Percentiles rank a stretch among this genome's conserved stretches.
phyloP scores from a whole-genome alignment of 768 basidiomycete species.

The Erythrobasidium yunnanense region DNA sequence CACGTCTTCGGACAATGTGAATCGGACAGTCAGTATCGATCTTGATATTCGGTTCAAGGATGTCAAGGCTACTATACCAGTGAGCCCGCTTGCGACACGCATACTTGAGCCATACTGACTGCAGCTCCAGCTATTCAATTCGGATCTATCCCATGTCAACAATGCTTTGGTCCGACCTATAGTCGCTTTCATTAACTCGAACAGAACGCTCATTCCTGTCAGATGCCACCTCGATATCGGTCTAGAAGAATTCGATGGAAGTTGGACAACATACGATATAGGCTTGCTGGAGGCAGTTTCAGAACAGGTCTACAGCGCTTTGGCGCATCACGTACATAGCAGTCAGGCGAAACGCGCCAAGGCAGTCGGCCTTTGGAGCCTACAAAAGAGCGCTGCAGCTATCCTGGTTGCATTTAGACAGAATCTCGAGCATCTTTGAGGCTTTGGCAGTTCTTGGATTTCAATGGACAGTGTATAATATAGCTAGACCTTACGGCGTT shows the following conservation, averaged over 20 bases:
- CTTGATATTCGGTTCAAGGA: constrained; percentile 91
- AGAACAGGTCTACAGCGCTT: constrained; percentile 78
- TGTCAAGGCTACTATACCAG: constrained; percentile 84
- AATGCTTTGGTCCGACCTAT: constrained; percentile 87
- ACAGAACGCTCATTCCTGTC: constrained; percentile 86
- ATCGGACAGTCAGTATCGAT: constrained; percentile 49
- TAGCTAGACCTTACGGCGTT: too few relatives aligned
- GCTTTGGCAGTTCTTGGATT: too few relatives aligned
- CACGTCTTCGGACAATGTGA: constrained; percentile 27
- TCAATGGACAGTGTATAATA: too few relatives aligned
- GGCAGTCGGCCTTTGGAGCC: constrained; percentile 84
- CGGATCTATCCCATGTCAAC: constrained; percentile 79
- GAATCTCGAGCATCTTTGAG: constrained; percentile 22
- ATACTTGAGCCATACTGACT: neutral
- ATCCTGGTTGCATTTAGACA: constrained; percentile 46
- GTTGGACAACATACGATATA: constrained; percentile 76
- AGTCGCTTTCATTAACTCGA: constrained; percentile 82
- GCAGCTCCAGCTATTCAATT: constrained; percentile 53
- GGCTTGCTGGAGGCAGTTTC: constrained; percentile 86
- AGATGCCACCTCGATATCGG: constrained; percentile 78
- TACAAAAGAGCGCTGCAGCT: constrained; percentile 85
- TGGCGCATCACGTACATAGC: constrained; percentile 79
- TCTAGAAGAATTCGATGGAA: constrained; percentile 77
- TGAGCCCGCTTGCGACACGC: constrained; percentile 6
- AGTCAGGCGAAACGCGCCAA: constrained; percentile 78